Conservation (phyloP, 371 early-diverging fungal species). For the Rhizopus stolonifer region DNA sequence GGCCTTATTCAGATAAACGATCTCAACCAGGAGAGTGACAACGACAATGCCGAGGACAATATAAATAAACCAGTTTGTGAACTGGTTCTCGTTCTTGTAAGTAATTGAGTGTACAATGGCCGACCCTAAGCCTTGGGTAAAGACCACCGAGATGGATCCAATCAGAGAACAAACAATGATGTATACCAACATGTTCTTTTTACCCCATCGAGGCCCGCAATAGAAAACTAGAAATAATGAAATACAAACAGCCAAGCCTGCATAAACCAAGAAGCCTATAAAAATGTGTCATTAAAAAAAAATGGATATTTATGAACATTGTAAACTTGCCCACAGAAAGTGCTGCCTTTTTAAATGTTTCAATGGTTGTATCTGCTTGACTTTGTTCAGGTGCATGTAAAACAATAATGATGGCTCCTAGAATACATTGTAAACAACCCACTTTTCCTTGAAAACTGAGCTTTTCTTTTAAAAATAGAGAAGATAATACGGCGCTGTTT, state of each 20-base stretch:
- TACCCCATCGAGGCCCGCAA: constrained; percentile 85
- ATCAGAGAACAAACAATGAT: constrained; percentile 85
- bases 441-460: constrained; percentile 83
- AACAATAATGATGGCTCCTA: constrained; percentile 90
- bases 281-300: not conserved
- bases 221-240: constrained; percentile 71
- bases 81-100: constrained; percentile 73
- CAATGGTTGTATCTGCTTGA: constrained; percentile 70
- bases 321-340: constrained; percentile 63
- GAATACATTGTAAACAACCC: constrained; percentile 88
- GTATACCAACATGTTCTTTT: constrained; percentile 82
- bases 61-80: constrained; percentile 86
- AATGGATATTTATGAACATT: not conserved
- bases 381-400: constrained; percentile 92
- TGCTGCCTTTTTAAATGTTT: constrained; percentile 75
- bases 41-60: constrained; percentile 73
- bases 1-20: constrained; percentile 96
- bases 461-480: constrained; percentile 85
- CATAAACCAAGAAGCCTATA: constrained; percentile 80
- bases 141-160: constrained; percentile 92
- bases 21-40: constrained; percentile 80
- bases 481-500: constrained; percentile 83
- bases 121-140: constrained; percentile 88
- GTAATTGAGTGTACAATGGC: constrained; percentile 87
- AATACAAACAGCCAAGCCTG: constrained; percentile 57